Percentiles rank a stretch among this genome's conserved stretches.
Conservation (phyloP, 352 stramenopile genomes). For the Globisporangium rhizosaccharum region DNA sequence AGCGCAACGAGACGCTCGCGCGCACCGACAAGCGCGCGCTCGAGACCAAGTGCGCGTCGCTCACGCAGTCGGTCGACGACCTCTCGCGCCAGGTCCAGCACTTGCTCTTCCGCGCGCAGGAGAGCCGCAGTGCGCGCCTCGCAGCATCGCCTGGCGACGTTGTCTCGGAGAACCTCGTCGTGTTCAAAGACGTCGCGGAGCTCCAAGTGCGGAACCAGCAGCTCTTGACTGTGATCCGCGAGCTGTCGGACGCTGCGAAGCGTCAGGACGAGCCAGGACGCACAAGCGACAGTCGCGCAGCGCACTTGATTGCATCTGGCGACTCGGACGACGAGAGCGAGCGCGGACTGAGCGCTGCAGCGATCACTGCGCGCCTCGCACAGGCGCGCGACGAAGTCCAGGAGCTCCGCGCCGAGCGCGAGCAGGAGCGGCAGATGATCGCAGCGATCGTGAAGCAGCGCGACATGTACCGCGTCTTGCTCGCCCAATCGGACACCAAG, state of each 20-base stretch:
- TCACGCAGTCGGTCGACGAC: constrained; percentile 83
- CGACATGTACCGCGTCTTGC: constrained; percentile 93
- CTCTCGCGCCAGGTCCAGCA: constrained; percentile 92
- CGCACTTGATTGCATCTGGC: constrained; percentile 47
- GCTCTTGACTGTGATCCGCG: constrained; percentile 74
- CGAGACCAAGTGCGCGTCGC: constrained; percentile 66
- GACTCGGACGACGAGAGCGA: constrained; percentile 63
- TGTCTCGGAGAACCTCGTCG: constrained; percentile 70
- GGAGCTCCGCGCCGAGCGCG: constrained; percentile 62
- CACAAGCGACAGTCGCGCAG: not conserved
- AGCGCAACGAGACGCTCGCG: constrained; percentile 63
- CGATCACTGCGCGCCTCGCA: constrained; percentile 52
- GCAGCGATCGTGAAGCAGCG: constrained; percentile 93
- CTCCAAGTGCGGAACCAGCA: constrained; percentile 91
- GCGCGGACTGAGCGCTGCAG: constrained; percentile 16
- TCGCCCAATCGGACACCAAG: constrained; percentile 86
- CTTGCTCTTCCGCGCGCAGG: constrained; percentile 69
- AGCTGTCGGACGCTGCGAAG: constrained; percentile 58
- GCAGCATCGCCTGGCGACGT: constrained; percentile 17
- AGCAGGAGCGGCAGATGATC: constrained; percentile 87
- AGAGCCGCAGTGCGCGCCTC: constrained; percentile 24
- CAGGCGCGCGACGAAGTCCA: constrained; percentile 70
- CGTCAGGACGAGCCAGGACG: constrained; percentile 3
- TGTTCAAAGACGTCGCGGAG: constrained; percentile 85
- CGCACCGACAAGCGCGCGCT: constrained; percentile 55